These are phyloP conservation scores for Boletus sp. DNA, from an alignment of 768 basidiomycete genomes.

Conservation along the genomic window DNA sequence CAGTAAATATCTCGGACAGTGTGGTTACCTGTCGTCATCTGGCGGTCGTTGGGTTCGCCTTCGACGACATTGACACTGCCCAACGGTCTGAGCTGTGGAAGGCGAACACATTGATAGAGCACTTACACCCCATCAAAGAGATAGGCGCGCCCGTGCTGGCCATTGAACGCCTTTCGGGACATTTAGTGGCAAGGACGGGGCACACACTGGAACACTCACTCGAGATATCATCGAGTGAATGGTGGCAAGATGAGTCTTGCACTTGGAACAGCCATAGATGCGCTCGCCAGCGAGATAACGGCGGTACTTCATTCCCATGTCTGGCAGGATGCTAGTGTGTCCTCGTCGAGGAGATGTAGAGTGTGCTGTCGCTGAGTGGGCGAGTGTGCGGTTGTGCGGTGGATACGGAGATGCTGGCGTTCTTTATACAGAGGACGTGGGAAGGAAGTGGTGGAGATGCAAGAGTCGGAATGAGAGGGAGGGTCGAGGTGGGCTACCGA, in stretches of 20 bases:
- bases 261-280: slow-evolving; percentile 84
- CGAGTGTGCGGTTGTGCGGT: not conserved
- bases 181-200: slow-evolving; percentile 9
- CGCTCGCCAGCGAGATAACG: slow-evolving; percentile 81
- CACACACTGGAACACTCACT: slow-evolving; percentile 41
- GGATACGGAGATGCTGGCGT: not conserved
- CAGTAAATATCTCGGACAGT: slow-evolving; percentile 96
- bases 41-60: slow-evolving; percentile 85
- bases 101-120: slow-evolving; percentile 14
- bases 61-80: slow-evolving; percentile 86
- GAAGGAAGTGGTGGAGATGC: slow-evolving; percentile 18
- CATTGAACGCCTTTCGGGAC: slow-evolving; percentile 81
- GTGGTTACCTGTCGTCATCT: slow-evolving; percentile 97
- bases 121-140: slow-evolving; percentile 91
- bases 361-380: slow-evolving; percentile 1
- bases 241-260: slow-evolving; percentile 89
- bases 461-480: slow-evolving; percentile 9
- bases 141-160: slow-evolving; percentile 93
- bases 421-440: slow-evolving; percentile 32
- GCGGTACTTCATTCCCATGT: slow-evolving; percentile 89
- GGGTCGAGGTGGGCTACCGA: slow-evolving; percentile 1
- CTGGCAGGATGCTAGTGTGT: not conserved
- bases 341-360: not conserved
- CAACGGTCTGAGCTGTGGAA: slow-evolving; percentile 4
- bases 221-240: slow-evolving; percentile 89